These are phyloP conservation scores for Fusarium brachygibbosum DNA, from an alignment of 2,329 filamentous ascomycete species.

Conservation along the genomic window DNA sequence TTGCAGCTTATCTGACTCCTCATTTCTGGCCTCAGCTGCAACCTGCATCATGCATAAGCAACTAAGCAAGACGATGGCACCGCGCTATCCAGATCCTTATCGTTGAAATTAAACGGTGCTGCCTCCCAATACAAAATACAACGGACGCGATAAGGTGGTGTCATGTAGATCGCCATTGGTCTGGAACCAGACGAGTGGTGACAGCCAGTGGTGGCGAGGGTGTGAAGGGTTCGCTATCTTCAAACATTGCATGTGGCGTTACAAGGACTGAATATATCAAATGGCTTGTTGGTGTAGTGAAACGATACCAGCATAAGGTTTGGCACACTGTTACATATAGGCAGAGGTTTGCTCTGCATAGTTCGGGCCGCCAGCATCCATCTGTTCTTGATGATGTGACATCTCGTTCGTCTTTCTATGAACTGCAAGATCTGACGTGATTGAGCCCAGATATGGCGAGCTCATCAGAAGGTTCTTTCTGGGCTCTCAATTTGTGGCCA, in stretches of 20 bases:
- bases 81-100: constrained; percentile 9
- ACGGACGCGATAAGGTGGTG: constrained; percentile 14
- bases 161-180: constrained; percentile 1
- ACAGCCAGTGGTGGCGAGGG: constrained; percentile 12
- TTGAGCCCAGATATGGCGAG: neutral
- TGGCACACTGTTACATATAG: neutral
- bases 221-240: constrained; percentile 10
- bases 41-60: constrained; percentile 9
- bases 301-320: neutral
- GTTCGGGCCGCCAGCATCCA: neutral
- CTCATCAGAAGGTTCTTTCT: neutral
- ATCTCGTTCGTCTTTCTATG: neutral
- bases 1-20: constrained; percentile 11
- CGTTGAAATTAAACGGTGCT: neutral
- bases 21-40: constrained; percentile 13
- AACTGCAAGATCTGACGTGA: neutral
- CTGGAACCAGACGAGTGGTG: neutral
- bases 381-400: neutral
- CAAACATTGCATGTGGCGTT: constrained; percentile 16
- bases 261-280: neutral
- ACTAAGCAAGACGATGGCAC: constrained; percentile 3
- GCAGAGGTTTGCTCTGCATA: neutral
- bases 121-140: no score
- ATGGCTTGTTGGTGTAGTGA: neutral
- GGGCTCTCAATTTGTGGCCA: neutral